Percentiles rank a stretch among this genome's conserved stretches.
These are phyloP conservation scores for Lactarius akahatsu DNA, from an alignment of 768 basidiomycete genomes.

Conservation along the genomic window DNA sequence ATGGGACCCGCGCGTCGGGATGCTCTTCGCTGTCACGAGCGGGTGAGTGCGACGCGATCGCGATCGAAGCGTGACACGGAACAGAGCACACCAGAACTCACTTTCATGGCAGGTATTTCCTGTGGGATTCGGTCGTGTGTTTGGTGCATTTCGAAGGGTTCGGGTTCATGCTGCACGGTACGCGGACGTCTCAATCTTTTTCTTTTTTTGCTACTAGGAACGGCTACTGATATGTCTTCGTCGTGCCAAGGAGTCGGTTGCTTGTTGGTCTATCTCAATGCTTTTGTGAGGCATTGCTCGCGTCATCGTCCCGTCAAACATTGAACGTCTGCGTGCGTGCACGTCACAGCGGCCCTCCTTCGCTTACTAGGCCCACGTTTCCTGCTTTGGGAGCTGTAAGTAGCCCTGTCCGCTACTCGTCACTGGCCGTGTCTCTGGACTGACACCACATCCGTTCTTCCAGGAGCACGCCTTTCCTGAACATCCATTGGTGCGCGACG, in stretches of 20 bases:
- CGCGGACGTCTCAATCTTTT: conserved; percentile 23
- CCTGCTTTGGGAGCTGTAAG: conserved; percentile 79
- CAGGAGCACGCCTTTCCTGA: conserved; percentile 83
- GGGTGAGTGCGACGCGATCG: conserved; percentile 48
- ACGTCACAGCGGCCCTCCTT: conserved; percentile 56
- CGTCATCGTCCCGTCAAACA: not conserved
- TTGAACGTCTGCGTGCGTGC: not conserved
- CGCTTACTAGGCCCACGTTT: conserved; percentile 77
- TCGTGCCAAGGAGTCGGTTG: conserved; percentile 54
- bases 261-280: conserved; percentile 59
- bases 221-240: not conserved
- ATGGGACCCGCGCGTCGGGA: conserved; percentile 59
- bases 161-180: conserved; percentile 79
- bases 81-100: not conserved
- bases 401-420: conserved; percentile 13
- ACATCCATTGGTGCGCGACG: conserved; percentile 72
- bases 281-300: conserved; percentile 55
- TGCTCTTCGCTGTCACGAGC: conserved; percentile 63
- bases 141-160: conserved; percentile 64
- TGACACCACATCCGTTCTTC: not conserved
- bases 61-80: not conserved
- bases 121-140: conserved; percentile 81
- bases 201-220: not conserved
- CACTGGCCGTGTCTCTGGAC: not conserved
- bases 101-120: conserved; percentile 55